Evolutionary conservation across 306 rosid species (phyloP).

Genomic region (Ormosia emarginata): DNA sequence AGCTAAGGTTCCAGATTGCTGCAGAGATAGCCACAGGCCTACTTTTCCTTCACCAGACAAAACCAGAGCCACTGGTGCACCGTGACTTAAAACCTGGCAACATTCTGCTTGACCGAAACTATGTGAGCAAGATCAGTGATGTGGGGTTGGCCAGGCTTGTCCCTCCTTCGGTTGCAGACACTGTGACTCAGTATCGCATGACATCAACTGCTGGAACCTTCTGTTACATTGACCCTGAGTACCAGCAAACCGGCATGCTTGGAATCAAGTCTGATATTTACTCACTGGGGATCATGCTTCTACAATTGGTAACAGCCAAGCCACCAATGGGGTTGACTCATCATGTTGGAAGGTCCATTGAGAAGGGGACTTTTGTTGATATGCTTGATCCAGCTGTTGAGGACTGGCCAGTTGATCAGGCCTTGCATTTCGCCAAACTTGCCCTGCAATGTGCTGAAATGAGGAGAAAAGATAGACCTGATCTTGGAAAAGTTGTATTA

Average conservation of each 20-base stretch:
- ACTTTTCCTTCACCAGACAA: conserved; percentile 78
- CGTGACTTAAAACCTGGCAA: conserved; percentile 89
- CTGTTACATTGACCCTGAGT: conserved; percentile 95
- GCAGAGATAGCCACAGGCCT: conserved; percentile 92
- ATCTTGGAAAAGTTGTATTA: conserved; percentile 70
- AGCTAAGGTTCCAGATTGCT: conserved; percentile 70
- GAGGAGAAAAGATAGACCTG: conserved; percentile 87
- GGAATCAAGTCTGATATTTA: conserved; percentile 86
- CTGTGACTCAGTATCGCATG: conserved; percentile 81
- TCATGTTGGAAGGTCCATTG: conserved; percentile 58
- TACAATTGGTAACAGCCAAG: conserved; percentile 71
- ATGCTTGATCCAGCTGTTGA: conserved; percentile 67
- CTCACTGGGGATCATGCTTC: conserved; percentile 87
- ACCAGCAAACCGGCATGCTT: conserved; percentile 89
- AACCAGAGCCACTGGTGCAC: conserved; percentile 91
- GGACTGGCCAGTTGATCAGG: conserved; percentile 81
- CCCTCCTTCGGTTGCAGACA: conserved; percentile 73
- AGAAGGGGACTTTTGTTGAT: conserved; percentile 58
- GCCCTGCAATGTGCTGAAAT: conserved; percentile 81
- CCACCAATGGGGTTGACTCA: conserved; percentile 94
- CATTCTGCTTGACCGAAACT: conserved; percentile 81
- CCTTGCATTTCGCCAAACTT: conserved; percentile 60
- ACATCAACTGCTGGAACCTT: conserved; percentile 93
- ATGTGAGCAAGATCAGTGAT: conserved; percentile 91
- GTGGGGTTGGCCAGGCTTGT: conserved; percentile 98